Conservation (phyloP, 2,329 filamentous ascomycete genomes). For the Trichoderma semiorbis region DNA sequence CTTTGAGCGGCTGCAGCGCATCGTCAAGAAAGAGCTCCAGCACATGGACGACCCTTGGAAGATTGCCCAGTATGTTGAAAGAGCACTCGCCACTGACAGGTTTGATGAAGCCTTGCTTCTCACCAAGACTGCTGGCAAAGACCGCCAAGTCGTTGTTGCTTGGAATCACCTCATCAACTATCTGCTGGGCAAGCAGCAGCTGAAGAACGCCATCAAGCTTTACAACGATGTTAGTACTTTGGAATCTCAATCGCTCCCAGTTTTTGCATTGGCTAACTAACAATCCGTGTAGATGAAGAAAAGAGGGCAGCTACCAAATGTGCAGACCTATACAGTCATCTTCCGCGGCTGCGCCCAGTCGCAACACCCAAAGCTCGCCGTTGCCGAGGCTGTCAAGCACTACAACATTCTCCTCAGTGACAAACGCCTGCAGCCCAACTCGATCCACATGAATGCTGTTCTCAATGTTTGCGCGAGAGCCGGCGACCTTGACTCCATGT, state of each 20-base stretch:
- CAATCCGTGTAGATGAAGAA: slow-evolving; percentile 78
- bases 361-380: slow-evolving; percentile 53
- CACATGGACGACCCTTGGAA: slow-evolving; percentile 68
- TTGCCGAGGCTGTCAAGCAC: slow-evolving; percentile 67
- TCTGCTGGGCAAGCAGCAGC: slow-evolving; percentile 56
- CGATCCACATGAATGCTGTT: slow-evolving; percentile 85
- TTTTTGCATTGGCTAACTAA: neutral
- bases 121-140: slow-evolving; percentile 65
- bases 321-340: slow-evolving; percentile 79
- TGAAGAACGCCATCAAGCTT: slow-evolving; percentile 69
- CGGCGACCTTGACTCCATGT: slow-evolving; percentile 74
- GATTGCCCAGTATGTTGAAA: slow-evolving; percentile 64
- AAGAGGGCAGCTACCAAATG: slow-evolving; percentile 73
- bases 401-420: slow-evolving; percentile 71
- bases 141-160: slow-evolving; percentile 64
- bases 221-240: slow-evolving; percentile 69
- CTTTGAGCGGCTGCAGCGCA: slow-evolving; percentile 33
- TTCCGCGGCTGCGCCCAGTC: slow-evolving; percentile 69
- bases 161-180: slow-evolving; percentile 87
- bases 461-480: slow-evolving; percentile 75
- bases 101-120: slow-evolving; percentile 66
- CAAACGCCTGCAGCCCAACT: slow-evolving; percentile 65
- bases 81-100: slow-evolving; percentile 55
- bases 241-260: neutral
- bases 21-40: slow-evolving; percentile 54